Base-by-base conservation (phyloP, 1,139 yeast species). In the Yamadazyma conglobata region DNA sequence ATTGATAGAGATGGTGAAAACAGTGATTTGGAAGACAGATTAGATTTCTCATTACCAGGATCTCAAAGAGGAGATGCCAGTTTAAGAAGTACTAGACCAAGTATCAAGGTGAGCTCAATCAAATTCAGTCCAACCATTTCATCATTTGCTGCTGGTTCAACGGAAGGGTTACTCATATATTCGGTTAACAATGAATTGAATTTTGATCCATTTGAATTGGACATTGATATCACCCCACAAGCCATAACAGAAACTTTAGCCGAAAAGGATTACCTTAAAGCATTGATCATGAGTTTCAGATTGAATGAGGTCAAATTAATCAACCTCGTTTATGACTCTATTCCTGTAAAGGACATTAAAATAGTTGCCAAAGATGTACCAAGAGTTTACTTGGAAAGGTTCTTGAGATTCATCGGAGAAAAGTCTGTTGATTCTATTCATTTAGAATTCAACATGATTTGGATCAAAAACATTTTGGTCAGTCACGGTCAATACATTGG, bases 181-280 rank as follows among this genome's bases (percentile, higher is more conserved):
- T 81, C 95, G 1, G 75, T 88, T 23, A 95, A 89, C 53, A 79
- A 80, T 35, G 65, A 74, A 10, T 62, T 86, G 28, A 63, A 79
- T 27, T 93, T 91, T 51, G 99, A 91, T 64, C 98, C 99, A 25
- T 87, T 86, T 55, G 97, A 93, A 54, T 71, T 91, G 50, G 98
- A 91, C 52, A 69, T 89, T 28, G 98, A 93, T 48, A 78, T 91
- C 23, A 91, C 98, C 0, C 94, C 96, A 0, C 82, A 77, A 29
- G 66, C 84, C 5, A 82, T 89, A 0, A 37, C 77, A 17, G 82
- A 77, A 35, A 71, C 78, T 9, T 61, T 89, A 31, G 48, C 65
- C 11, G 85, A 81, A 32, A 78, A 77, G 39, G 89, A 88, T 36
- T 88, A 77, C 51, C 62, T 89, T 42, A 75, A 77, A 26, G 94